Evolutionary conservation across 306 rosid species (phyloP).

Genomic region (Medicago arabica): DNA sequence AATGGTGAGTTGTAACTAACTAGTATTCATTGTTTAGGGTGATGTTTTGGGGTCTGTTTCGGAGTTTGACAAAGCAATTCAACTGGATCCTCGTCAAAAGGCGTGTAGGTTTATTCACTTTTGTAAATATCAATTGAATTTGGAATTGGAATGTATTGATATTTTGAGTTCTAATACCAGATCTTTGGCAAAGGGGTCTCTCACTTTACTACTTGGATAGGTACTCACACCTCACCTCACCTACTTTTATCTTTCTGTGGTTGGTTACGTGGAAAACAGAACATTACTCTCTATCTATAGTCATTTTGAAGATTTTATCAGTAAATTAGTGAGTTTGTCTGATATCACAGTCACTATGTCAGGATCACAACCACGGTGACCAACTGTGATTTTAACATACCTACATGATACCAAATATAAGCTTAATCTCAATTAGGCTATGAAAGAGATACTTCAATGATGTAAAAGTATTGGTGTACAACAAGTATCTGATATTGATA

Average conservation of each 20-base stretch:
- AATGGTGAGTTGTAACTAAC: neutral
- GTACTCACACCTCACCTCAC: slow-evolving; percentile 43
- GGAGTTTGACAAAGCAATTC: slow-evolving; percentile 86
- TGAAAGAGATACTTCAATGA: neutral
- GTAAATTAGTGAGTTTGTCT: no score
- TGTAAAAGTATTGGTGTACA: neutral
- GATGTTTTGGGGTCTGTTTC: slow-evolving; percentile 76
- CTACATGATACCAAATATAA: no score
- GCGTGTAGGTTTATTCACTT: slow-evolving; percentile 68
- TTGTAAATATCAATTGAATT: slow-evolving; percentile 34
- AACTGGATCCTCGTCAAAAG: slow-evolving; percentile 89
- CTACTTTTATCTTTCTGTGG: neutral
- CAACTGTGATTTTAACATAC: no score
- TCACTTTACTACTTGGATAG: slow-evolving; percentile 85
- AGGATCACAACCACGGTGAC: no score
- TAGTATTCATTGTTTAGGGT: slow-evolving; percentile 51
- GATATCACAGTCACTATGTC: no score
- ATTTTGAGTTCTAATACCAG: slow-evolving; percentile 44
- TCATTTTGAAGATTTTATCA: neutral
- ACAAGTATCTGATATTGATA: neutral
- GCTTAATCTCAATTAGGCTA: neutral
- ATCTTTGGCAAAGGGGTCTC: slow-evolving; percentile 97
- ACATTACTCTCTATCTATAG: neutral
- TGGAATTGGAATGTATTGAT: neutral
- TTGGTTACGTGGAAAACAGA: no score